phyloP scores from a whole-genome alignment of 345 rosid genomes.

The Odontarrhena argentea region DNA sequence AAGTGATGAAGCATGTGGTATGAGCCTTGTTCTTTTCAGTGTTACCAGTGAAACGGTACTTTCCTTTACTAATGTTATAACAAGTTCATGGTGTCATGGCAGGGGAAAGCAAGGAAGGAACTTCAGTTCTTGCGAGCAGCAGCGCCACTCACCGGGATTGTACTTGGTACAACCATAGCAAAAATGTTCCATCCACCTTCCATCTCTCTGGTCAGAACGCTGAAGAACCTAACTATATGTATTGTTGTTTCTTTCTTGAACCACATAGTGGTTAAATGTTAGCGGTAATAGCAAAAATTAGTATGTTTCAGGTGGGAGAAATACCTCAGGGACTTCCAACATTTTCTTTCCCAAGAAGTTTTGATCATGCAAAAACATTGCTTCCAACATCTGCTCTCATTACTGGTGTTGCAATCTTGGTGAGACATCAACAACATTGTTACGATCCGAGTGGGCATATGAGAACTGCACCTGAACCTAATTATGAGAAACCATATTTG shows the following conservation, averaged over 20 bases:
- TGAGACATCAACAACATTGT: slow-evolving; percentile 46
- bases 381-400: slow-evolving; percentile 93
- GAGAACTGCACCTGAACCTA: slow-evolving; percentile 15
- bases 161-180: slow-evolving; percentile 79
- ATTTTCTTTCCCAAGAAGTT: slow-evolving; percentile 77
- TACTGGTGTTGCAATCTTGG: slow-evolving; percentile 98
- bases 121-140: slow-evolving; percentile 84
- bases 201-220: slow-evolving; percentile 76
- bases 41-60: slow-evolving; percentile 16
- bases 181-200: slow-evolving; percentile 82
- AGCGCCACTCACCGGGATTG: slow-evolving; percentile 91
- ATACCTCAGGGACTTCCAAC: slow-evolving; percentile 96
- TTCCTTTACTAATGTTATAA: slow-evolving; percentile 10
- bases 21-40: slow-evolving; percentile 33
- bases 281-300: slow-evolving; percentile 29
- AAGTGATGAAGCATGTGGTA: slow-evolving; percentile 93
- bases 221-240: slow-evolving; percentile 12
- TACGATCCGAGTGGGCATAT: slow-evolving; percentile 8
- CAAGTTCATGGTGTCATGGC: slow-evolving; percentile 38
- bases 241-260: slow-evolving; percentile 7
- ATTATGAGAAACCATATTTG: slow-evolving; percentile 19
- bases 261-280: slow-evolving; percentile 20
- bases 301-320: slow-evolving; percentile 78
- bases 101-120: slow-evolving; percentile 93
- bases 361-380: slow-evolving; percentile 68